Percentiles rank a stretch among this genome's conserved stretches.
phyloP scores from a whole-genome alignment of 352 stramenopile genomes.

The Chrysophaeum taylorii region DNA sequence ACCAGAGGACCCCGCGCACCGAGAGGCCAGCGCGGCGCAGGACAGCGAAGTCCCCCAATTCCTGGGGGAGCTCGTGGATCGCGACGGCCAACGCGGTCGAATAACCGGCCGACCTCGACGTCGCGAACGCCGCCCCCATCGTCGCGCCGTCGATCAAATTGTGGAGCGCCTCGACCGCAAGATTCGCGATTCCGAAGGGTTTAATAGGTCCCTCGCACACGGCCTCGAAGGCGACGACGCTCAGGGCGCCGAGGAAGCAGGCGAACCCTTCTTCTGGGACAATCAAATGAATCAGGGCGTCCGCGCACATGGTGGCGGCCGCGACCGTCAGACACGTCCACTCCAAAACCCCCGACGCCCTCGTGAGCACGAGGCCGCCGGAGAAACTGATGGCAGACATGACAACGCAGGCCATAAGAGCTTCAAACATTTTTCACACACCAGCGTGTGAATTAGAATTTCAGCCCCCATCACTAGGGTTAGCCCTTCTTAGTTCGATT shows the following conservation, averaged over 20 bases:
- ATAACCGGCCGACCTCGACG: neutral
- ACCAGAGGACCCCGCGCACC: neutral
- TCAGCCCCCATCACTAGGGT: too few species aligned
- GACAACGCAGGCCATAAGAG: too few species aligned
- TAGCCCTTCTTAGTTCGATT: too few species aligned
- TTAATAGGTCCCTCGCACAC: neutral
- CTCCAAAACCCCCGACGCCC: neutral
- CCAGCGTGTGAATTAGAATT: too few species aligned
- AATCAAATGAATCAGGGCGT: neutral
- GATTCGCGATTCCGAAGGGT: neutral
- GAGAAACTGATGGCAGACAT: too few species aligned
- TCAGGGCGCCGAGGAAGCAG: neutral
- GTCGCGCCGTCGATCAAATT: neutral
- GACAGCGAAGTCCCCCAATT: neutral
- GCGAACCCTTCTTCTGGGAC: neutral
- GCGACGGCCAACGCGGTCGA: neutral
- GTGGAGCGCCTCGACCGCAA: neutral
- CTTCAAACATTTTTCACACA: too few species aligned
- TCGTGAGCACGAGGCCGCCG: neutral
- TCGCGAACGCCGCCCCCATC: neutral
- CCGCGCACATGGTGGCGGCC: neutral
- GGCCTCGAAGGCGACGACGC: neutral
- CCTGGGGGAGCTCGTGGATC: conserved; percentile 1
- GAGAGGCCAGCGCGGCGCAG: neutral
- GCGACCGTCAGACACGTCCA: neutral